Base-by-base conservation (phyloP, 1,284 basidiomycete genomes). In the Rhodofomes roseus region DNA sequence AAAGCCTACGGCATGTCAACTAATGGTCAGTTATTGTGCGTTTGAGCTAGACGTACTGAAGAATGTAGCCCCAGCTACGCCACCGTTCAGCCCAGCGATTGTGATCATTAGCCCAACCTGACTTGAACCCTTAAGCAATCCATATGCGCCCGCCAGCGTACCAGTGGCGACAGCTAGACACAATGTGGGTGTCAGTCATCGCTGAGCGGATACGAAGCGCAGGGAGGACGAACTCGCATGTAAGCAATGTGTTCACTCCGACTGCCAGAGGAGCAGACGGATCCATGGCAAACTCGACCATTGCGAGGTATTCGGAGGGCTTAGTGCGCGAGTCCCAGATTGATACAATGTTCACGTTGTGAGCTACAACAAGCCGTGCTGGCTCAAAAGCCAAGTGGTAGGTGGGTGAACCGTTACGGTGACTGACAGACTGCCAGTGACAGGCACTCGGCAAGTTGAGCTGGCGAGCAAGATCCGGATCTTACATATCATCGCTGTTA, bases 161-260 rank as follows among this genome's bases (percentile, higher is more conserved):
- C 79, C 79, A 58, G 82, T 83, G 56, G 79, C 69, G 23, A 78
- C 71, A 61, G 83, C 86, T 83, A 72, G 63, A 57, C 2, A 11
- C 3, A 6, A 31, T 5, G 9, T 18, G 14, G 36, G 60, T 53
- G 65, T 74, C 56, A 77, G 68, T 54, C 27, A 54, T 63, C 57
- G 57, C 40, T 61, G 67, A 61, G 59, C 51, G 27, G 46, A 55
- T 23, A 39, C 48, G 40, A 41, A 54, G 36, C 34, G 48, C 50
- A 52, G 55, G 61, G 69, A 76, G 76, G 81, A 88, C 83, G 83
- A 81, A 89, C 88, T 87, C 81, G 86, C 88, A 90, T 86, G 86
- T 84, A 74, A 79, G 72, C 61, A 81, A 65, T 44, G 86, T 81
- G 57, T 85, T 84, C 60, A 79, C 75, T 27, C 80, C 75, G 51